These are phyloP conservation scores for Pseudozyma sp. DNA, from an alignment of 1,284 basidiomycete genomes.

Conservation along the genomic window DNA sequence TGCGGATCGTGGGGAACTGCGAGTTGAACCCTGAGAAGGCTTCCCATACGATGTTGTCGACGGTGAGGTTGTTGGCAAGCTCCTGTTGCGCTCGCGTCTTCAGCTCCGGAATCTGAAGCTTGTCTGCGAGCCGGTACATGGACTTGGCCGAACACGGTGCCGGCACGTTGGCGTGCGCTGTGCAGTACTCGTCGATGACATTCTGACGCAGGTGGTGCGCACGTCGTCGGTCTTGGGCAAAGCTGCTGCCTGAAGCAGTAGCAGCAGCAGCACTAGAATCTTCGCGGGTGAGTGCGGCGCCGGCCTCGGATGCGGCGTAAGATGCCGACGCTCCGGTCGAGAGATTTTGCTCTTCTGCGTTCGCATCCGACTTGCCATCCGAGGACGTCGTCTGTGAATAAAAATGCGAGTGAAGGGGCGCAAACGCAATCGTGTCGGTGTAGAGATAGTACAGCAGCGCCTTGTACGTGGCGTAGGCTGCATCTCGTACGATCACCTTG, in stretches of 20 bases:
- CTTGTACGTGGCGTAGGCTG: constrained; percentile 83
- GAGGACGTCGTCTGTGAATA: constrained; percentile 45
- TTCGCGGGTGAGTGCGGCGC: background rate
- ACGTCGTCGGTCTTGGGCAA: constrained; percentile 28
- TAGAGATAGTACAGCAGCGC: constrained; percentile 87
- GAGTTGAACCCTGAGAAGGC: constrained; percentile 86
- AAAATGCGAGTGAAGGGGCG: constrained; percentile 79
- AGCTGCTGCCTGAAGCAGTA: constrained; percentile 6
- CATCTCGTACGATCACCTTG: constrained; percentile 75
- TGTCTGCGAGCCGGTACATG: constrained; percentile 80
- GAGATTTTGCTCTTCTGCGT: background rate
- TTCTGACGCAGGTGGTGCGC: constrained; percentile 43
- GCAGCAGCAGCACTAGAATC: background rate
- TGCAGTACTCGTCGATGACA: constrained; percentile 50
- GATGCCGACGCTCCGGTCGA: background rate
- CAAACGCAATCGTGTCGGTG: constrained; percentile 84
- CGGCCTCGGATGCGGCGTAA: constrained; percentile 15
- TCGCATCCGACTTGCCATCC: constrained; percentile 5
- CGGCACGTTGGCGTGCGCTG: constrained; percentile 73
- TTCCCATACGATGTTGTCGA: constrained; percentile 85
- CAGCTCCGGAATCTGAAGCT: constrained; percentile 76
- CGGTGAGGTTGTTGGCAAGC: constrained; percentile 79
- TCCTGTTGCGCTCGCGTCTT: constrained; percentile 80
- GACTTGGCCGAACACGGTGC: constrained; percentile 88
- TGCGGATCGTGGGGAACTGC: constrained; percentile 83